Conservation (phyloP, 2,329 filamentous ascomycete species). For the Ascochyta viciae-villosae region DNA sequence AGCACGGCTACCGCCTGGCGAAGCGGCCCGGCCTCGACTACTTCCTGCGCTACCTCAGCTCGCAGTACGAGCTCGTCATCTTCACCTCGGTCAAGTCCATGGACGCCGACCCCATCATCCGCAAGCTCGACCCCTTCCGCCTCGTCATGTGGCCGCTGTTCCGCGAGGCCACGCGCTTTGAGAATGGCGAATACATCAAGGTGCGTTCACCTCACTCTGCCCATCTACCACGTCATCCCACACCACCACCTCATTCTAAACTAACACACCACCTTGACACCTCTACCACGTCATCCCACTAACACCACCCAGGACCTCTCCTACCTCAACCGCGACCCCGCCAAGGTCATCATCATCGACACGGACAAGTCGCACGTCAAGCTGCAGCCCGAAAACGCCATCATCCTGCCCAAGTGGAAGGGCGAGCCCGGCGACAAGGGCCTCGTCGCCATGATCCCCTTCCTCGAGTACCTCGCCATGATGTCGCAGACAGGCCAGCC, state of each 20-base stretch:
- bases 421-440: conserved; percentile 84
- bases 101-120: conserved; percentile 84
- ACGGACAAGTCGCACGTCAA: conserved; percentile 82
- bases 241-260: too few species aligned
- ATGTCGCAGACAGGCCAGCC: conserved; percentile 71
- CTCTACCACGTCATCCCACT: too few species aligned
- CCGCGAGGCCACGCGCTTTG: conserved; percentile 95
- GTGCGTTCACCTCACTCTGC: conserved; percentile 54
- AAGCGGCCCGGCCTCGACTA: conserved; percentile 97
- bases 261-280: too few species aligned
- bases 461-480: conserved; percentile 95
- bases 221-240: too few species aligned
- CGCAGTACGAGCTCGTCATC: conserved; percentile 97
- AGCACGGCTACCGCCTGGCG: conserved; percentile 93
- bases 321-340: conserved; percentile 94
- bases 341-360: conserved; percentile 94
- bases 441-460: conserved; percentile 88
- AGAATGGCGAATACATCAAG: conserved; percentile 96
- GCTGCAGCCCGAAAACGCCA: conserved; percentile 94
- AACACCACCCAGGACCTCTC: conserved; percentile 75
- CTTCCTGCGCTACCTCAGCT: conserved; percentile 93
- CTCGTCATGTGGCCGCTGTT: conserved; percentile 96
- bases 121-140: conserved; percentile 93
- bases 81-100: conserved; percentile 89
- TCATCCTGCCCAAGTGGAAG: conserved; percentile 88